Conservation (phyloP, 495 filamentous ascomycete genomes). For the Penicillium tannophilum region DNA sequence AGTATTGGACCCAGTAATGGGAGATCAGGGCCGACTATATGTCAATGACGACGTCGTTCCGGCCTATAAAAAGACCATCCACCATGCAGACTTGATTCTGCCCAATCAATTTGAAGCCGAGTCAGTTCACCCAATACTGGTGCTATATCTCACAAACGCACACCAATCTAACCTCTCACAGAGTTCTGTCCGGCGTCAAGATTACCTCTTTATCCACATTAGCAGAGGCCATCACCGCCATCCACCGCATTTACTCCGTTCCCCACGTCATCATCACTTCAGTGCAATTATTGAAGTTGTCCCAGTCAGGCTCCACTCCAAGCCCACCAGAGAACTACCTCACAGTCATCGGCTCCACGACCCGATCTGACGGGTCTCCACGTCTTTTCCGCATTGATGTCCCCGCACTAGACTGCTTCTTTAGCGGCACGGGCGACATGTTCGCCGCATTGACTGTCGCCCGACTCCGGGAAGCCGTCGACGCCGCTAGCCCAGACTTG, state of each 20-base stretch:
- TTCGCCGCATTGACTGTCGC: constrained; percentile 90
- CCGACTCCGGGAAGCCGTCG: constrained; percentile 81
- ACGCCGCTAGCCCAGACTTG: constrained; percentile 42
- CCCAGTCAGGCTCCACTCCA: constrained; percentile 39
- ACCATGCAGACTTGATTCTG: constrained; percentile 84
- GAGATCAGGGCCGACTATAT: constrained; percentile 88
- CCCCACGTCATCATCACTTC: constrained; percentile 96
- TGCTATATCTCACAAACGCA: neutral
- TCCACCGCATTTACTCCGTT: constrained; percentile 75
- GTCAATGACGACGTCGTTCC: constrained; percentile 87
- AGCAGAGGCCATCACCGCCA: constrained; percentile 67
- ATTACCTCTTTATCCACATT: constrained; percentile 77
- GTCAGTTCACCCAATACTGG: constrained; percentile 47
- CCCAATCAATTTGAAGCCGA: constrained; percentile 98
- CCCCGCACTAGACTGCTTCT: constrained; percentile 86
- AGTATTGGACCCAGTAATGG: constrained; percentile 98
- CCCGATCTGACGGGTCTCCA: constrained; percentile 58
- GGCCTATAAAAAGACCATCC: constrained; percentile 78
- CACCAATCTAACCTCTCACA: constrained; percentile 33
- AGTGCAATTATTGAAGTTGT: constrained; percentile 54
- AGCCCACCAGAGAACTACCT: constrained; percentile 53
- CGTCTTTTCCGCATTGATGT: constrained; percentile 83
- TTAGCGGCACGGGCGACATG: constrained; percentile 97
- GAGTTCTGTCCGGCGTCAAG: constrained; percentile 77
- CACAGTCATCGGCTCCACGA: constrained; percentile 78